Conservation (phyloP, 495 filamentous ascomycete species). For the Tricharina praecox region DNA sequence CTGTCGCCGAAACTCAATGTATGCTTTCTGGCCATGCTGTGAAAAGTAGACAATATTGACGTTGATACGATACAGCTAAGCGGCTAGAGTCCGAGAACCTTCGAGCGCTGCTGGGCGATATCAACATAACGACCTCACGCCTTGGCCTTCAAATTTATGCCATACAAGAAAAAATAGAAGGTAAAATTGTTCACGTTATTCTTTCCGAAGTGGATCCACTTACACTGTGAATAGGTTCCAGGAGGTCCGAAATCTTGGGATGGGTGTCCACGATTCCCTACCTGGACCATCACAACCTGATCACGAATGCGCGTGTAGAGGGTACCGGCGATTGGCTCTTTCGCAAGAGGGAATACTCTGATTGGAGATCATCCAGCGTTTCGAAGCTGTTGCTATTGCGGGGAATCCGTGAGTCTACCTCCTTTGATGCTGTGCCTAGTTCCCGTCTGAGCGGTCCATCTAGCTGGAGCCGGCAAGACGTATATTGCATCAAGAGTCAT, state of each 20-base stretch:
- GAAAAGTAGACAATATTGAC: neutral
- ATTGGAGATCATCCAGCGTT: constrained; percentile 6
- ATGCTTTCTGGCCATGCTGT: neutral
- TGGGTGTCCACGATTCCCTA: neutral
- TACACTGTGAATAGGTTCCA: neutral
- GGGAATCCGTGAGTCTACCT: neutral
- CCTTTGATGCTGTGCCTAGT: no score
- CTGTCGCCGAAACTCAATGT: neutral
- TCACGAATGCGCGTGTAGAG: constrained; percentile 1
- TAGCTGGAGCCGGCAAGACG: no score
- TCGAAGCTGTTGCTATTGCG: constrained; percentile 6
- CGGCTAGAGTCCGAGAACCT: neutral
- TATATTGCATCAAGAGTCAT: constrained; percentile 7
- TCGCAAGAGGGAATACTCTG: constrained; percentile 2
- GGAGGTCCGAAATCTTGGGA: neutral
- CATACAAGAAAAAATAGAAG: neutral
- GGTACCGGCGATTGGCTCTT: constrained; percentile 12
- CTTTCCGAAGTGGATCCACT: neutral
- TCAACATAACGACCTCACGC: neutral
- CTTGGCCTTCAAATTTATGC: neutral
- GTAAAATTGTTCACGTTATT: no score
- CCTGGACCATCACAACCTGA: neutral
- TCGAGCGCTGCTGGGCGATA: neutral
- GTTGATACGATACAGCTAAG: neutral
- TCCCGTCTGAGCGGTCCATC: no score